phyloP scores from a whole-genome alignment of 2,329 filamentous ascomycete species.

The Pyricularia grisea region DNA sequence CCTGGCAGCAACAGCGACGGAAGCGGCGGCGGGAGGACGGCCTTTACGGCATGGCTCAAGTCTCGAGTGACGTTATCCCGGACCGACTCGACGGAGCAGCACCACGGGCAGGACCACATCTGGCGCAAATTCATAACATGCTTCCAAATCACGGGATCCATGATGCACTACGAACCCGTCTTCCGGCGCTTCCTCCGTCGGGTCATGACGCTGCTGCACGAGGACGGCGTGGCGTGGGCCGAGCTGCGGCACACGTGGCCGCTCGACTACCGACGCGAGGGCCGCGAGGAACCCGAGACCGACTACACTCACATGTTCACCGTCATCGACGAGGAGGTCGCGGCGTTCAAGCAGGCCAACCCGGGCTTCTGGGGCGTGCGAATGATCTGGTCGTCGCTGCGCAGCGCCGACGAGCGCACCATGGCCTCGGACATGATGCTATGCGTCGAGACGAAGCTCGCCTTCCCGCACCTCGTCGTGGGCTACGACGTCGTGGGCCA shows the following conservation, averaged over 20 bases:
- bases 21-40: slow-evolving; percentile 48
- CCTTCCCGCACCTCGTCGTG: slow-evolving; percentile 69
- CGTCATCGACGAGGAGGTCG: slow-evolving; percentile 68
- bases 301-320: slow-evolving; percentile 63
- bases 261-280: slow-evolving; percentile 57
- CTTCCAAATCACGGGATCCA: slow-evolving; percentile 63
- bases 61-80: slow-evolving; percentile 61
- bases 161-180: slow-evolving; percentile 86
- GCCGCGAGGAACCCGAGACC: slow-evolving; percentile 53
- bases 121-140: slow-evolving; percentile 74
- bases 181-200: slow-evolving; percentile 66
- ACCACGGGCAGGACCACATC: slow-evolving; percentile 73
- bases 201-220: slow-evolving; percentile 61
- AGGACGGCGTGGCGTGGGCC: slow-evolving; percentile 76
- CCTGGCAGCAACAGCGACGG: slow-evolving; percentile 40
- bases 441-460: slow-evolving; percentile 73
- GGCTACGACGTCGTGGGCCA: slow-evolving; percentile 88
- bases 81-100: slow-evolving; percentile 67
- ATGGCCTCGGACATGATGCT: slow-evolving; percentile 78
- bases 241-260: slow-evolving; percentile 71
- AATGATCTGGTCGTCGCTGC: slow-evolving; percentile 75
- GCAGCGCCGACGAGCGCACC: slow-evolving; percentile 50
- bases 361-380: slow-evolving; percentile 74
- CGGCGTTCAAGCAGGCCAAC: slow-evolving; percentile 64
- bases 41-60: slow-evolving; percentile 71